Percentiles rank a stretch among this genome's conserved stretches.
Conservation (phyloP, 768 basidiomycete species). For the Trametes elegans region DNA sequence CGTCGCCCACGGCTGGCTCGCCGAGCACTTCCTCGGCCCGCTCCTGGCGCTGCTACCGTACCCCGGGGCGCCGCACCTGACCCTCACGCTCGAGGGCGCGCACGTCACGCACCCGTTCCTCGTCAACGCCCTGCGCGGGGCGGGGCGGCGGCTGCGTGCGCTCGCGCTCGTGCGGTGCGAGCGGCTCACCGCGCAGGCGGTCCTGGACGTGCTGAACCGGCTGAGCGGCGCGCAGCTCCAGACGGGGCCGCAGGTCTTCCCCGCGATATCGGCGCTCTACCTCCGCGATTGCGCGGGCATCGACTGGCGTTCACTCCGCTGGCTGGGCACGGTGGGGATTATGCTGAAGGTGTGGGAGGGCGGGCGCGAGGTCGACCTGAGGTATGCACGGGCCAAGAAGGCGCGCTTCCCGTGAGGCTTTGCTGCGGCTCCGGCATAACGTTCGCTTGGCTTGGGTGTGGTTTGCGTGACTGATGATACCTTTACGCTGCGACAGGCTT, state of each 20-base stretch:
- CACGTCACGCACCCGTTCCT: slow-evolving; percentile 24
- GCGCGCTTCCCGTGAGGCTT: slow-evolving; percentile 15
- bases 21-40: slow-evolving; percentile 24
- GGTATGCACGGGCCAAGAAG: slow-evolving; percentile 18
- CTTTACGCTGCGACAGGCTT: slow-evolving; percentile 8
- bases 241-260: neutral
- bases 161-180: slow-evolving; percentile 19
- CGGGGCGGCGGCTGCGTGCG: slow-evolving; percentile 6
- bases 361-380: slow-evolving; percentile 17
- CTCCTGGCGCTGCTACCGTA: slow-evolving; percentile 21
- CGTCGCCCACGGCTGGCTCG: slow-evolving; percentile 26
- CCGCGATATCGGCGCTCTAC: slow-evolving; percentile 11
- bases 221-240: slow-evolving; percentile 7
- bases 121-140: slow-evolving; percentile 10
- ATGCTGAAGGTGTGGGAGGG: slow-evolving; percentile 19
- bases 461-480: slow-evolving; percentile 2
- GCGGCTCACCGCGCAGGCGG: slow-evolving; percentile 15
- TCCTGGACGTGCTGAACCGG: slow-evolving; percentile 14
- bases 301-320: slow-evolving; percentile 18
- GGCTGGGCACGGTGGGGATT: slow-evolving; percentile 13
- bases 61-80: slow-evolving; percentile 19
- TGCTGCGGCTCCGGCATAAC: too few species aligned
- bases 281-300: slow-evolving; percentile 20
- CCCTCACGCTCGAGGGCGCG: slow-evolving; percentile 24
- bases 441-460: too few species aligned